Evolutionary conservation across 163 green algal genomes (phyloP).

Genomic region (Chlamydomonas reinhardtii): DNA sequence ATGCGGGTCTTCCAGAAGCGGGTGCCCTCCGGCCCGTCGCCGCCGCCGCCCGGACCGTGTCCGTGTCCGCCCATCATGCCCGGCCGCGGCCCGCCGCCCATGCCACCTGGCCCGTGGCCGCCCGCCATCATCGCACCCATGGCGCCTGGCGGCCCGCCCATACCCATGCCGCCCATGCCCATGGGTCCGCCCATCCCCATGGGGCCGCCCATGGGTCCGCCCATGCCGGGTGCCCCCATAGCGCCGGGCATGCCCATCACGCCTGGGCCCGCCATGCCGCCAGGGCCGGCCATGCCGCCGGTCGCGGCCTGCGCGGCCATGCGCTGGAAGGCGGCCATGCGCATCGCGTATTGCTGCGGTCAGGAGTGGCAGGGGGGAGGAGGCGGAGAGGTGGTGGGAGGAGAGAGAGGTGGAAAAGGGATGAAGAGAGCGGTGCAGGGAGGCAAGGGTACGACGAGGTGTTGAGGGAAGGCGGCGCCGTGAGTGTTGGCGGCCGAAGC

Average conservation of each 20-base stretch:
- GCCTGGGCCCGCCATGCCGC: constrained; percentile 20
- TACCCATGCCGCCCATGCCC: neutral
- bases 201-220: neutral
- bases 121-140: neutral
- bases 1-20: constrained; percentile 73
- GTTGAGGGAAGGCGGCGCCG: too few species aligned
- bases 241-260: neutral
- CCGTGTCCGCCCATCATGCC: neutral
- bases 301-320: constrained; percentile 14
- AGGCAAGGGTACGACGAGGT: too few species aligned
- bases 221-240: constrained; percentile 31
- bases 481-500: too few species aligned
- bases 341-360: constrained; percentile 56
- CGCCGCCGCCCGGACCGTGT: neutral
- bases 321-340: constrained; percentile 43
- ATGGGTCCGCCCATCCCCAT: constrained; percentile 3
- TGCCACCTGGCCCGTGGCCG: neutral
- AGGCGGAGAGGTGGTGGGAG: neutral
- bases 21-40: neutral
- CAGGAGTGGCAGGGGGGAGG: neutral
- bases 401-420: too few species aligned
- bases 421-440: too few species aligned
- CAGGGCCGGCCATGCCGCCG: constrained; percentile 20
- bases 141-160: neutral
- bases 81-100: neutral